Percentiles rank a stretch among this genome's conserved stretches.
Evolutionary conservation across 192 early-diverging fungal genomes (phyloP).

Genomic region (Coemansia sp.): DNA sequence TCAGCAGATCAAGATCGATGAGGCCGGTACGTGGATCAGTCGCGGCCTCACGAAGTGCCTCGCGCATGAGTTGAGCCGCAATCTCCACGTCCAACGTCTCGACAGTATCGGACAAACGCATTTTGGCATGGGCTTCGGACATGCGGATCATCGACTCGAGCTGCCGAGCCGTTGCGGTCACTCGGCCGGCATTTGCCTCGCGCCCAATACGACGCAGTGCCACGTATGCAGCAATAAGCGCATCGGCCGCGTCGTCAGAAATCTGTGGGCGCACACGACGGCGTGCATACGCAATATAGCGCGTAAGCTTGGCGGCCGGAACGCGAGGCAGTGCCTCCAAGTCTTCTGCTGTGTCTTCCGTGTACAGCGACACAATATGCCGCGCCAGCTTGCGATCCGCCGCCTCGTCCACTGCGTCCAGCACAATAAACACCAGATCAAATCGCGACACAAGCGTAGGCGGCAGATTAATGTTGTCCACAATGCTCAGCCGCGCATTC

Average conservation of each 20-base stretch:
- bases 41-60: slow-evolving; percentile 87
- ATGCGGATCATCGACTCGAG: slow-evolving; percentile 97
- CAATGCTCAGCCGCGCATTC: slow-evolving; percentile 75
- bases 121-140: slow-evolving; percentile 87
- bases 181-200: slow-evolving; percentile 50
- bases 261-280: slow-evolving; percentile 74
- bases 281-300: slow-evolving; percentile 89
- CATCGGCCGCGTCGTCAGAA: slow-evolving; percentile 71
- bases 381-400: slow-evolving; percentile 84
- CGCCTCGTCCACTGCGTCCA: slow-evolving; percentile 85
- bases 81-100: slow-evolving; percentile 83
- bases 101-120: slow-evolving; percentile 78
- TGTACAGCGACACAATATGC: slow-evolving; percentile 85
- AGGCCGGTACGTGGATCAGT: slow-evolving; percentile 91
- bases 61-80: slow-evolving; percentile 81
- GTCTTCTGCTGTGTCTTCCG: slow-evolving; percentile 58
- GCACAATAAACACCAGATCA: slow-evolving; percentile 87
- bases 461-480: slow-evolving; percentile 88
- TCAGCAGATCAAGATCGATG: slow-evolving; percentile 90
- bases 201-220: slow-evolving; percentile 76
- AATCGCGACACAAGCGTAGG: slow-evolving; percentile 94
- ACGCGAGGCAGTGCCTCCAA: slow-evolving; percentile 23
- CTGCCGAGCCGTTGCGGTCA: slow-evolving; percentile 93
- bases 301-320: slow-evolving; percentile 79
- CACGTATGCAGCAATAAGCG: slow-evolving; percentile 80